Evolutionary conservation across 805 yeast genomes (phyloP), one percentile per base, ranked within the genome.

Genomic region (Metschnikowia noctiluminum): DNA sequence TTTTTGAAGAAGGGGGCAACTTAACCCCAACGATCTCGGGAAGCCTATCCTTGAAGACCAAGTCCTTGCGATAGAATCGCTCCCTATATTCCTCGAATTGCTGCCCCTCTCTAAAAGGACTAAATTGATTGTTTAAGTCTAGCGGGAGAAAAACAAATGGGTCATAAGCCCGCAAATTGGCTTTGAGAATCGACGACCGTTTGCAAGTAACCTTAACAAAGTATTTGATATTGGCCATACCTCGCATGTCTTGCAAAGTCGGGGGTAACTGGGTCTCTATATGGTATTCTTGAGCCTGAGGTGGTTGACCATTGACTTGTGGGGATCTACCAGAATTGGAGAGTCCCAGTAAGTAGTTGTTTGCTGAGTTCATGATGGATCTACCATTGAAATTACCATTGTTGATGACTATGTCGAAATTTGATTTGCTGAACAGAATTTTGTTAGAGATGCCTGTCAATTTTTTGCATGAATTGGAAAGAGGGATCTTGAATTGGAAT

Each of bases 171-270:
- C 87, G 65, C 31, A 75, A 57, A 50, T 80, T 82, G 28, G 70
- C 43, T 46, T 75, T 74, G 48, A 79, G 65, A 31, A 80, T 57
- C 2, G 81, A 71, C 1, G 82, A 63, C 40, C 83, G 60, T 49
- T 77, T 78, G 38, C 82, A 82, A 0, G 87, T 82, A 9, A 74
- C 85, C 62, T 83, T 82, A 46, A 84, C 71, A 58, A 76, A 82
- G 59, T 83, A 83, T 48, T 72, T 68, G 43, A 81, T 63, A 10
- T 62, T 58, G 7, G 78, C 80, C 58, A 58, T 61, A 35, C 64
- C 61, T 10, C 38, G 42, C 50, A 47, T 47, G 28, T 35, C 36
- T 21, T 14, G 39, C 14, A 56, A 35, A 2, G 55, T 27, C 3
- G 61, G 61, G 7, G 61, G 59, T 10, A 57, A 49, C 28, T 49